A percentile compares a stretch with the other conserved stretches of the same genome.
Evolutionary conservation across 1,139 yeast genomes (phyloP).

Genomic region (Hansenula sp.): DNA sequence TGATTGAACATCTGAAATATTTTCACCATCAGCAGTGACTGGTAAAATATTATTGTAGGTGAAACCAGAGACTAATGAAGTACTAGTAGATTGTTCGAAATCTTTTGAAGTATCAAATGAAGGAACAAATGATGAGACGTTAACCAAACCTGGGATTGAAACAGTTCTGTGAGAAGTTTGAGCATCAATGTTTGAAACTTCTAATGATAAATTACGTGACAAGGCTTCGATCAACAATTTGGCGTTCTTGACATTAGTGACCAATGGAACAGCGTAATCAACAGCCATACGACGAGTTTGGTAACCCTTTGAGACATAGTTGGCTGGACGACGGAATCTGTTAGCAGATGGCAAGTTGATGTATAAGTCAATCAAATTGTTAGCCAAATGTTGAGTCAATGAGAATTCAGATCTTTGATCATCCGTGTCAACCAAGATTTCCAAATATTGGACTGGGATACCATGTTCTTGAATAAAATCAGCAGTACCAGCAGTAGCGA

Average conservation of each 20-base stretch:
- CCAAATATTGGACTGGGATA: conserved; percentile 92
- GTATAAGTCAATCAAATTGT: conserved; percentile 93
- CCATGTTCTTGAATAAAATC: conserved; percentile 95
- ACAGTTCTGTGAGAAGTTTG: conserved; percentile 88
- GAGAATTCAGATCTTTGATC: conserved; percentile 92
- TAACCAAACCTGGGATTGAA: conserved; percentile 82
- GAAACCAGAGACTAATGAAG: conserved; percentile 82
- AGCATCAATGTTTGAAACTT: conserved; percentile 76
- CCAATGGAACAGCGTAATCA: conserved; percentile 95
- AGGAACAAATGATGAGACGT: conserved; percentile 78
- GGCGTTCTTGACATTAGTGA: conserved; percentile 97
- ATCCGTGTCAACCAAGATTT: conserved; percentile 69
- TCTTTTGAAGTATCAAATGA: conserved; percentile 50
- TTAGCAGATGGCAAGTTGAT: conserved; percentile 95
- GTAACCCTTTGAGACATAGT: conserved; percentile 96
- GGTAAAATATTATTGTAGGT: conserved; percentile 83
- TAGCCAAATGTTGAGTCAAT: conserved; percentile 92
- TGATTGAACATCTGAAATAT: conserved; percentile 61
- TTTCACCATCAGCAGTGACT: conserved; percentile 57
- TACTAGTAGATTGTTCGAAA: conserved; percentile 64
- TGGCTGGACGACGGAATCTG: conserved; percentile 98
- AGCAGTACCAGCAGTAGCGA: conserved; percentile 99
- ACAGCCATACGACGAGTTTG: conserved; percentile 99
- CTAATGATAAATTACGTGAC: conserved; percentile 62
- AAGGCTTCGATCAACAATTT: conserved; percentile 92